Evolutionary conservation across 192 early-diverging fungal species (phyloP).

Genomic region (Kappamyces sp.): DNA sequence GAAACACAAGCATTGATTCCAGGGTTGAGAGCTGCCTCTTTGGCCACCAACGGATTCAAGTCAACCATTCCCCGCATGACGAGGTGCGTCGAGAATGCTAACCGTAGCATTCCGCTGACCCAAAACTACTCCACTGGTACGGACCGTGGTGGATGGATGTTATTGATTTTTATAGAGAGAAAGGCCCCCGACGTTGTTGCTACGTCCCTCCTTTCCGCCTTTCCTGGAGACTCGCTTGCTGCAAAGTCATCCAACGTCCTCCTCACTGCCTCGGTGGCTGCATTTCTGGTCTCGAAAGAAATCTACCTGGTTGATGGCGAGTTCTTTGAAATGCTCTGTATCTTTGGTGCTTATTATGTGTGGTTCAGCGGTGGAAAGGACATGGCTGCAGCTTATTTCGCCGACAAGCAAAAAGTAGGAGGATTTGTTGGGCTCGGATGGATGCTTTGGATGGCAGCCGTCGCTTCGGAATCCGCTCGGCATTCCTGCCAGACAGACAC

Average conservation of each 20-base stretch:
- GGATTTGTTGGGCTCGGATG: constrained; percentile 10
- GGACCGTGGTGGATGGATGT: too few relatives aligned
- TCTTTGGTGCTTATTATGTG: constrained; percentile 72
- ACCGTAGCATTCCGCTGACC: too few relatives aligned
- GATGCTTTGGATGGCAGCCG: not conserved
- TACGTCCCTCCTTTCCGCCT: constrained; percentile 81
- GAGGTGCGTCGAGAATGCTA: too few relatives aligned
- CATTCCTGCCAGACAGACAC: not conserved
- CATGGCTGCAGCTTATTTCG: constrained; percentile 69
- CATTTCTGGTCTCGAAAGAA: constrained; percentile 92
- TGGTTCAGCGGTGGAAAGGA: constrained; percentile 76
- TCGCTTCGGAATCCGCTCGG: not conserved
- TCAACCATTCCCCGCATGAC: too few relatives aligned
- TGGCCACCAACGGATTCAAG: too few relatives aligned
- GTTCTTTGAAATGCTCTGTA: constrained; percentile 72
- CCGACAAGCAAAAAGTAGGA: constrained; percentile 42
- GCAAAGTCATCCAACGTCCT: constrained; percentile 88
- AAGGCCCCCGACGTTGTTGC: constrained; percentile 76
- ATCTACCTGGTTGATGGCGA: constrained; percentile 96
- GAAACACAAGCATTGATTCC: too few relatives aligned
- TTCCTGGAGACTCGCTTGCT: constrained; percentile 82
- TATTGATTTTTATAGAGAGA: constrained; percentile 1
- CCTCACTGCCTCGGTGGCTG: constrained; percentile 71
- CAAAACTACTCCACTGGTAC: constrained; percentile 3
- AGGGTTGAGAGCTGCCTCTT: too few relatives aligned